Conservation (phyloP, 305 asterid species). For the Fraxinus velutina region DNA sequence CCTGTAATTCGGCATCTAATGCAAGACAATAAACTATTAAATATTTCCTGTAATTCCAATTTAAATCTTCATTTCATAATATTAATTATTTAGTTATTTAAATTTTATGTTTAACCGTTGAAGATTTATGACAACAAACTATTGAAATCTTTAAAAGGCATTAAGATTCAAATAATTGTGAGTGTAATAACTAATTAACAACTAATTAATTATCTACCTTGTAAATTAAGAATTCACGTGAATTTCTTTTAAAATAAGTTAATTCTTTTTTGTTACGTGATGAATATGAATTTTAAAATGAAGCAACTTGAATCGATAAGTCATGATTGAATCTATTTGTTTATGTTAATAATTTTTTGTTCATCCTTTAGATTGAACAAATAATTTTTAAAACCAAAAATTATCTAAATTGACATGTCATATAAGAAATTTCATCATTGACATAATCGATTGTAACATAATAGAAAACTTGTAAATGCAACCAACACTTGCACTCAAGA, state of each 20-base stretch:
- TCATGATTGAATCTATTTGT: neutral
- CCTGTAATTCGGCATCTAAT: constrained; percentile 65
- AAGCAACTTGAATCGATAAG: neutral
- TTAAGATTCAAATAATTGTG: neutral
- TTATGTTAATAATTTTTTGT: neutral
- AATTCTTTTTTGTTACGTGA: neutral
- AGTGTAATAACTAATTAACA: neutral
- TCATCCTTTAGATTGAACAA: neutral
- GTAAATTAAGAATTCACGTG: neutral
- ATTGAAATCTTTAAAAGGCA: neutral
- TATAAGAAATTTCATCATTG: neutral
- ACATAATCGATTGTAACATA: neutral
- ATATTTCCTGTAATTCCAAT: no score
- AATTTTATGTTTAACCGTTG: neutral
- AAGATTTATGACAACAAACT: neutral
- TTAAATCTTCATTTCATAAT: neutral
- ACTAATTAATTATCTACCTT: neutral
- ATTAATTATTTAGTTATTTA: no score
- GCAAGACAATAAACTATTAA: constrained; percentile 24
- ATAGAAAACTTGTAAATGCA: neutral
- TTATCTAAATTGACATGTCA: neutral
- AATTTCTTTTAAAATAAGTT: neutral
- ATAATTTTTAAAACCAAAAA: no score
- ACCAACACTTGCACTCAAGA: neutral
- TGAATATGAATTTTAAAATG: neutral